Conservation (phyloP, 2,329 filamentous ascomycete species). For the Juglanconis sp. region DNA sequence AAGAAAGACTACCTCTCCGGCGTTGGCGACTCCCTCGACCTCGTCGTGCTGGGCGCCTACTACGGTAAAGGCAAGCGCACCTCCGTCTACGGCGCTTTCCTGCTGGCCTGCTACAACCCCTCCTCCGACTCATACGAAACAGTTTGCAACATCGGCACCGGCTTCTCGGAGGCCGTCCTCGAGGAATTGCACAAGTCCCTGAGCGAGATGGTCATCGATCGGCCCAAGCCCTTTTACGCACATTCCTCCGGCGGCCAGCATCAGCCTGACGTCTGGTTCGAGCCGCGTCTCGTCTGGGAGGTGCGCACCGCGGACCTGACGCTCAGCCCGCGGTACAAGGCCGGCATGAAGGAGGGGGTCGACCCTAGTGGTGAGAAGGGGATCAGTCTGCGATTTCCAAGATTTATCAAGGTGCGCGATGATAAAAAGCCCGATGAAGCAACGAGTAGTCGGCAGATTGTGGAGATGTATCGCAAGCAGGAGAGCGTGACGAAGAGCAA, state of each 20-base stretch:
- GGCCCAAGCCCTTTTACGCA: constrained; percentile 89
- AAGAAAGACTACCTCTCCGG: constrained; percentile 98
- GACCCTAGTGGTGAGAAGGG: constrained; percentile 70
- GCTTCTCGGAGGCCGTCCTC: constrained; percentile 92
- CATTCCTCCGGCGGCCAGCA: constrained; percentile 83
- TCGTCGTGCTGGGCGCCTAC: constrained; percentile 94
- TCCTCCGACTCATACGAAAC: constrained; percentile 82
- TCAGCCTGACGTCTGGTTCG: constrained; percentile 98
- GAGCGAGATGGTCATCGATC: constrained; percentile 76
- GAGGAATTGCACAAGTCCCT: constrained; percentile 78
- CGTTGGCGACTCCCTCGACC: constrained; percentile 90
- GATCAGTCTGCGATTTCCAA: constrained; percentile 84
- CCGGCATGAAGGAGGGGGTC: constrained; percentile 79
- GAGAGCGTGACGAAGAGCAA: constrained; percentile 86
- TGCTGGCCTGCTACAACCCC: constrained; percentile 89
- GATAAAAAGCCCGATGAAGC: constrained; percentile 96
- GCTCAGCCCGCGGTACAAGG: constrained; percentile 86
- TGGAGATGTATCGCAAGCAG: constrained; percentile 96
- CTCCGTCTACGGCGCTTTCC: constrained; percentile 90
- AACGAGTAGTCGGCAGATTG: constrained; percentile 78
- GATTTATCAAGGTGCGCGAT: constrained; percentile 87
- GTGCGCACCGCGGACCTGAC: constrained; percentile 96
- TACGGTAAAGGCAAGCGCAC: constrained; percentile 93
- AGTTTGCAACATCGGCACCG: constrained; percentile 97
- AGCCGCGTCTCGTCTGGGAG: constrained; percentile 93